phyloP scores from a whole-genome alignment of 2,329 filamentous ascomycete genomes.

The Plectosphaerella sp. region DNA sequence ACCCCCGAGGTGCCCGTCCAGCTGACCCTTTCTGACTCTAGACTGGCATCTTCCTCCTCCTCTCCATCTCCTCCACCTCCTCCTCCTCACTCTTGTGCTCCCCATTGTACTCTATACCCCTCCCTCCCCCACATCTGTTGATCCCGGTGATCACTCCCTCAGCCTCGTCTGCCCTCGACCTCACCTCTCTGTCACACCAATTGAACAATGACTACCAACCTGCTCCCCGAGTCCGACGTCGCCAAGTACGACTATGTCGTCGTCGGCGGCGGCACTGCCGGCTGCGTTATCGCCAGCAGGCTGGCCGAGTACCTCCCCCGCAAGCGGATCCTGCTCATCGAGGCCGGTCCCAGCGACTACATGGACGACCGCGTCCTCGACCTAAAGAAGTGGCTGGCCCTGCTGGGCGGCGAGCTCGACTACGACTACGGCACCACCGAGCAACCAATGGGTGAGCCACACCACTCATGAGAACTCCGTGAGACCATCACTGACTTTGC shows the following conservation, averaged over 20 bases:
- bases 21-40: neutral
- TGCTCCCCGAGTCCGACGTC: slow-evolving; percentile 59
- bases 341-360: slow-evolving; percentile 85
- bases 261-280: slow-evolving; percentile 80
- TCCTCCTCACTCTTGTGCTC: neutral
- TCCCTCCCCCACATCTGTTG: neutral
- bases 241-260: slow-evolving; percentile 79
- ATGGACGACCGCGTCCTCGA: slow-evolving; percentile 83
- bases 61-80: neutral
- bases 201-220: slow-evolving; percentile 56
- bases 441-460: slow-evolving; percentile 66
- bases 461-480: neutral
- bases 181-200: neutral
- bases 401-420: slow-evolving; percentile 83
- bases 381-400: slow-evolving; percentile 79
- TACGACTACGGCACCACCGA: slow-evolving; percentile 88
- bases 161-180: neutral
- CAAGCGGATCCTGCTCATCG: slow-evolving; percentile 77
- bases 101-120: neutral
- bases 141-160: neutral
- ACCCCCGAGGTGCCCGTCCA: neutral
- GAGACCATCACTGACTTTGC: slow-evolving; percentile 9
- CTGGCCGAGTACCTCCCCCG: slow-evolving; percentile 79
- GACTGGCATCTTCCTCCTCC: neutral
- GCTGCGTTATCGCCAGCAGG: slow-evolving; percentile 77